phyloP scores from a whole-genome alignment of 2,329 filamentous ascomycete species.

The Aspergillus sp. region DNA sequence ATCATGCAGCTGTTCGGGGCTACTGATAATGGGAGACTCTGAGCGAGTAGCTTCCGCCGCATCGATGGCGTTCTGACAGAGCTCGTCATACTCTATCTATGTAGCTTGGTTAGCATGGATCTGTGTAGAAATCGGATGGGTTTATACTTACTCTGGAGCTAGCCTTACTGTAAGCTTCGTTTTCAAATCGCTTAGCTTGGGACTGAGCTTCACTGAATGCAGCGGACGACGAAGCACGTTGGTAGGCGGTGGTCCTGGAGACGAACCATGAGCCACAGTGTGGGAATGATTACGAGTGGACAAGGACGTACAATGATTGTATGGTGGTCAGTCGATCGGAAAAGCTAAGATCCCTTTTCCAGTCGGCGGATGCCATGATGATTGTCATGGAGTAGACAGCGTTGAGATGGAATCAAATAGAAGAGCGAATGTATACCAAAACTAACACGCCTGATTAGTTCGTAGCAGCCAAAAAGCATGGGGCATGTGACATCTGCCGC shows the following conservation, averaged over 20 bases:
- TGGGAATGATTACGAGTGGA: not conserved
- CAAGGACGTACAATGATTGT: slow-evolving; percentile 55
- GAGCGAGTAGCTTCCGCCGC: slow-evolving; percentile 24
- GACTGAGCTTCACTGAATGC: slow-evolving; percentile 49
- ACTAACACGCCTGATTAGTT: not conserved
- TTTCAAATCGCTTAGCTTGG: slow-evolving; percentile 65
- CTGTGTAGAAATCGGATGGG: not conserved
- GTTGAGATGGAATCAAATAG: not conserved
- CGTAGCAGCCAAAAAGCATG: not conserved
- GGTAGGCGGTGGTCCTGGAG: slow-evolving; percentile 49
- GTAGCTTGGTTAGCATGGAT: slow-evolving; percentile 4
- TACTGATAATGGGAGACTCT: slow-evolving; percentile 21
- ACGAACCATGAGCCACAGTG: not conserved
- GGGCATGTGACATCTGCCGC: not conserved
- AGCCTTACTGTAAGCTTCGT: slow-evolving; percentile 36
- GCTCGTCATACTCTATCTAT: slow-evolving; percentile 57
- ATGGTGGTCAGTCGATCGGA: slow-evolving; percentile 63
- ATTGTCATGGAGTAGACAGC: too few relatives aligned
- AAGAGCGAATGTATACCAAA: not conserved
- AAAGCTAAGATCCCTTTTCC: slow-evolving; percentile 55
- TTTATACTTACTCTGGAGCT: slow-evolving; percentile 30
- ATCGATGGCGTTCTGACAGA: slow-evolving; percentile 40
- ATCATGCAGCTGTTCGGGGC: slow-evolving; percentile 18
- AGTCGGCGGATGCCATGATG: slow-evolving; percentile 45
- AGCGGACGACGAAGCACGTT: slow-evolving; percentile 43